Base-by-base conservation (phyloP, 2,329 filamentous ascomycete species). In the Macrophomina tecta region DNA sequence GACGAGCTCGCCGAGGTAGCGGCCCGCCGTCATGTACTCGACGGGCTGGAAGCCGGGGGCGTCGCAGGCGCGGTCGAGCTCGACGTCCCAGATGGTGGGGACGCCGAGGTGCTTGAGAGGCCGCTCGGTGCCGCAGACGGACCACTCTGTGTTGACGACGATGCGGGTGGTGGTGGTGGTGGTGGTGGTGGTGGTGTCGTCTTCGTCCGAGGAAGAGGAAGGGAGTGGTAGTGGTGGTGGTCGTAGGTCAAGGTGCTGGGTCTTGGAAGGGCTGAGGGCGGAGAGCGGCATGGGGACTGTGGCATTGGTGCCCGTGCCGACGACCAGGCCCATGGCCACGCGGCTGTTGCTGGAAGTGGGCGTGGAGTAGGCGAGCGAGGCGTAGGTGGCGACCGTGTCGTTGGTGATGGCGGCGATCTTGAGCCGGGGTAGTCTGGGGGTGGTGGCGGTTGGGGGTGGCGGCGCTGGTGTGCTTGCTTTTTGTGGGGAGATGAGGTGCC, bases 71-170 rank as follows among this genome's bases (percentile, higher is more conserved):
- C 78, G 78, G 71, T 93, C 91, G 5, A 95, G 83, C 67, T 84
- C 79, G 9, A 82, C 78, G 72, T 95, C 92, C 91, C 91, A 94
- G 42, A 80, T 80, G 9, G 86, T 93, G 62, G 92, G 86, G 56
- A 94, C 83, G 1, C 82, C 81, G 23, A 89, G 79, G 30, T 89
- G 83, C 30, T 84, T 82, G 64, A 94, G 80, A 0, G 91, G 90
- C 6, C 84, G 82, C n/a, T 88, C 88, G 2, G 91, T 88, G 6
- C 91, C 91, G 32, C 89, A 89, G 72, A 95, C 93, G 62, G 90
- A 91, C 90, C 91, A 94, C 78, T 95, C 92, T 0, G 92, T 94
- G 74, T 94, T 94, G 69, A 94, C 88, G 4, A 92, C 87, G 14
- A 93, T 89, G 70, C 87, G 89, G 7, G 90, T 28, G 3, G 30